These are phyloP conservation scores for Aspergillus steynii DNA, from an alignment of 495 filamentous ascomycete genomes.

Conservation along the genomic window DNA sequence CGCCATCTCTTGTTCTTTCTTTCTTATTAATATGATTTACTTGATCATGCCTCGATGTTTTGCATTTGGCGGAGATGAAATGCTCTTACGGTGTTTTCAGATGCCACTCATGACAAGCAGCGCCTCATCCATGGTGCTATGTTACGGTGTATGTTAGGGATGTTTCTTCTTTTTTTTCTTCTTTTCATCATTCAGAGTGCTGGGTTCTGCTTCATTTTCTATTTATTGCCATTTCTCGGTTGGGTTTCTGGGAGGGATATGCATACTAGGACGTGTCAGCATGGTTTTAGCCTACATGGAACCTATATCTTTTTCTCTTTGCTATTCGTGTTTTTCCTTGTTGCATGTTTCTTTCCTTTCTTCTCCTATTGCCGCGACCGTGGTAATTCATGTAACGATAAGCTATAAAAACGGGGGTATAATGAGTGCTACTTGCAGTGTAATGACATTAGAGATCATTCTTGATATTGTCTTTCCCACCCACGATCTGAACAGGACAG, in stretches of 20 bases:
- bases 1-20: slow-evolving; percentile 11
- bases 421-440: slow-evolving; percentile 6
- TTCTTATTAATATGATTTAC: slow-evolving; percentile 26
- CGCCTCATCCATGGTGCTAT: slow-evolving; percentile 20
- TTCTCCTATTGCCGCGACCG: slow-evolving; percentile 12
- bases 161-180: slow-evolving; percentile 20
- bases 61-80: slow-evolving; percentile 22
- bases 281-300: slow-evolving; percentile 25
- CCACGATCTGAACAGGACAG: too few species aligned
- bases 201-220: slow-evolving; percentile 11
- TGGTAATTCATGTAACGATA: slow-evolving; percentile 38
- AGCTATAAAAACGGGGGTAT: slow-evolving; percentile 38
- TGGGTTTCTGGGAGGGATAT: slow-evolving; percentile 32
- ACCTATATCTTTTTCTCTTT: slow-evolving; percentile 18
- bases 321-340: slow-evolving; percentile 14
- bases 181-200: slow-evolving; percentile 28
- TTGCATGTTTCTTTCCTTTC: slow-evolving; percentile 19
- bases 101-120: slow-evolving; percentile 29
- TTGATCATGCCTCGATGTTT: slow-evolving; percentile 30
- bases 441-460: slow-evolving; percentile 1
- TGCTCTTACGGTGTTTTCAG: slow-evolving; percentile 32
- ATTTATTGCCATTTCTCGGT: slow-evolving; percentile 37
- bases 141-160: slow-evolving; percentile 25
- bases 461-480: too few species aligned
- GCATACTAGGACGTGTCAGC: slow-evolving; percentile 30